Evolutionary conservation across 1,284 basidiomycete genomes (phyloP).

Genomic region (Paramarasmius palmivorus): DNA sequence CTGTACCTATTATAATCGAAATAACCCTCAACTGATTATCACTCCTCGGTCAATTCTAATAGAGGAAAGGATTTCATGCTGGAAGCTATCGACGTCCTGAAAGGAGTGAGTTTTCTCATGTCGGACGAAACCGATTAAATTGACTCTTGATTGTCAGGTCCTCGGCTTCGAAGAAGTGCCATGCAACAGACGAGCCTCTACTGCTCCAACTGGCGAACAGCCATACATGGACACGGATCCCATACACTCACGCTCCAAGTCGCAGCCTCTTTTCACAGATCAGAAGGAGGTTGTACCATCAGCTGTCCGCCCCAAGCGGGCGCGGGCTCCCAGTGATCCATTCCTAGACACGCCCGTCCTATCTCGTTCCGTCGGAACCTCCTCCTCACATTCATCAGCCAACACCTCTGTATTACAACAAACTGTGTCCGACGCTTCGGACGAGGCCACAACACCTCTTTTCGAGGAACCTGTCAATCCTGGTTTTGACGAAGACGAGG

Average conservation of each 20-base stretch:
- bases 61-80: constrained; percentile 85
- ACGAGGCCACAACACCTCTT: neutral
- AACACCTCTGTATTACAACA: constrained; percentile 22
- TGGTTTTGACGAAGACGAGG: constrained; percentile 46
- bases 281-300: constrained; percentile 38
- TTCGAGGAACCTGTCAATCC: constrained; percentile 27
- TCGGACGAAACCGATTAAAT: constrained; percentile 12
- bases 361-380: constrained; percentile 48
- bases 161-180: constrained; percentile 66
- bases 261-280: constrained; percentile 50
- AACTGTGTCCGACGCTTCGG: constrained; percentile 2
- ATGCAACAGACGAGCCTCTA: constrained; percentile 41
- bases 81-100: constrained; percentile 77
- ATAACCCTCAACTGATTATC: neutral
- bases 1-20: constrained; percentile 8
- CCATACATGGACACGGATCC: constrained; percentile 38
- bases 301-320: constrained; percentile 52
- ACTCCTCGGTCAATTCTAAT: constrained; percentile 17
- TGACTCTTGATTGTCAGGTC: constrained; percentile 38
- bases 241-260: constrained; percentile 54
- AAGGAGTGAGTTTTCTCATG: constrained; percentile 61
- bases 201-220: constrained; percentile 29
- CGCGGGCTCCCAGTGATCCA: constrained; percentile 75
- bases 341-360: constrained; percentile 69
- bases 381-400: constrained; percentile 53